Evolutionary conservation across 2,329 filamentous ascomycete genomes (phyloP), one percentile per base, ranked within the genome.

Genomic region (Pestalotiopsis sp.): DNA sequence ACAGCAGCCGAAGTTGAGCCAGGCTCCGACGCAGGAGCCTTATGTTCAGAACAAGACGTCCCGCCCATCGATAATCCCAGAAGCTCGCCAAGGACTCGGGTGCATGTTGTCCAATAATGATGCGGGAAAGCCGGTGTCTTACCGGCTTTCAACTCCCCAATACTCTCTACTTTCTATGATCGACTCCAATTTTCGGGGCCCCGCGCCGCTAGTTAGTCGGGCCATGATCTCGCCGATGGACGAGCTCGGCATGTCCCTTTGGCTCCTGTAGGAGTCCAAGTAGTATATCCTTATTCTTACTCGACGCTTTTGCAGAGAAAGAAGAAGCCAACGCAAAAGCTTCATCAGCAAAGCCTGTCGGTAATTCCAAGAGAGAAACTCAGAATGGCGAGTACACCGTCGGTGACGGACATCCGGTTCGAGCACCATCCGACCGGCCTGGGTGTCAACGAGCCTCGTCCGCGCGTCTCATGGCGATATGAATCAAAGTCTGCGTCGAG

Each of bases 391-490:
- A 23, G 1, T 12, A 17, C 20, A 49, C 38, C 39, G 49, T 27
- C 20, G 5, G 25, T 57, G 17, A 65, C 49, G 7, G 49, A 65
- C 64, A 23, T 65, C 9, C 64, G 64, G 11, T 68, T 68, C 59
- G 66, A 68, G 20, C 60, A 68, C 14, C 66, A 68, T 23, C 66
- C 41, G 1, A 59, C 23, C 38, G 66, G 66, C 17, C 36, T 68
- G 23, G 41, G 59, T 11, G 27, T 68, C n/a, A 20, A 58, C 49
- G 23, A 25, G 6, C 13, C 49, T 3, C n/a, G 17, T 12, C 66
- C 66, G 14, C 39, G 49, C 11, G 57, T 68, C 25, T 68, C 66
- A 27, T 68, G 66, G 66, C 25, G 31, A 11, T 68, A 38, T 31
- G 25, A 45, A 13, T 14, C 61, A 27, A n/a, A 59, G 13, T 17